A percentile compares a stretch with the other conserved stretches of the same genome.
These are phyloP conservation scores for Aspergillus campestris DNA, from an alignment of 495 filamentous ascomycete species.

Conservation along the genomic window DNA sequence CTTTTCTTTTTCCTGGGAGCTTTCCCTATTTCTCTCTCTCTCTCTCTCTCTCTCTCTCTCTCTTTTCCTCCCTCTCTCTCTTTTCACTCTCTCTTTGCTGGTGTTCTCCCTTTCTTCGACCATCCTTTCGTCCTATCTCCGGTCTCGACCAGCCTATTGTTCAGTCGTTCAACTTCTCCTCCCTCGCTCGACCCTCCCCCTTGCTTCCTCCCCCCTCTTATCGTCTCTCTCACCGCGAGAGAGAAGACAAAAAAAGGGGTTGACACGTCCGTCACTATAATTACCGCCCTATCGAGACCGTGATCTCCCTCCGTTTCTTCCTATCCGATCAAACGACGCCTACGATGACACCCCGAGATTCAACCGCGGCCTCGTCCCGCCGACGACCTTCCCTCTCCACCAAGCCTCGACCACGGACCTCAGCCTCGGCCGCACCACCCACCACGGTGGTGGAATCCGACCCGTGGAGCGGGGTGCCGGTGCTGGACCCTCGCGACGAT, in stretches of 20 bases:
- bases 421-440: slow-evolving; percentile 14
- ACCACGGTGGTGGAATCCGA: slow-evolving; percentile 17
- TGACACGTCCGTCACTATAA: not conserved
- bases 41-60: slow-evolving; percentile 4
- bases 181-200: slow-evolving; percentile 5
- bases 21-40: slow-evolving; percentile 10
- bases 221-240: slow-evolving; percentile 1
- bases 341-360: slow-evolving; percentile 34
- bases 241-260: not conserved
- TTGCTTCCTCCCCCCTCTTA: slow-evolving; percentile 6
- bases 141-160: not conserved
- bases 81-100: slow-evolving; percentile 1
- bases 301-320: not conserved
- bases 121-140: not conserved
- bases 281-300: not conserved
- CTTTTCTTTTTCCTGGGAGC: slow-evolving; percentile 3
- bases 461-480: slow-evolving; percentile 21
- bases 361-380: slow-evolving; percentile 15
- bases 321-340: not conserved
- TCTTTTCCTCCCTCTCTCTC: slow-evolving; percentile 4
- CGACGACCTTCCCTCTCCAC: slow-evolving; percentile 33
- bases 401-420: slow-evolving; percentile 28
- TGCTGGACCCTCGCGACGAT: slow-evolving; percentile 19
- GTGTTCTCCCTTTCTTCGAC: not conserved
- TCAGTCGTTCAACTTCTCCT: not conserved